These are phyloP conservation scores for Sistotremastrum niveocremeum DNA, from an alignment of 768 basidiomycete genomes.

Conservation along the genomic window DNA sequence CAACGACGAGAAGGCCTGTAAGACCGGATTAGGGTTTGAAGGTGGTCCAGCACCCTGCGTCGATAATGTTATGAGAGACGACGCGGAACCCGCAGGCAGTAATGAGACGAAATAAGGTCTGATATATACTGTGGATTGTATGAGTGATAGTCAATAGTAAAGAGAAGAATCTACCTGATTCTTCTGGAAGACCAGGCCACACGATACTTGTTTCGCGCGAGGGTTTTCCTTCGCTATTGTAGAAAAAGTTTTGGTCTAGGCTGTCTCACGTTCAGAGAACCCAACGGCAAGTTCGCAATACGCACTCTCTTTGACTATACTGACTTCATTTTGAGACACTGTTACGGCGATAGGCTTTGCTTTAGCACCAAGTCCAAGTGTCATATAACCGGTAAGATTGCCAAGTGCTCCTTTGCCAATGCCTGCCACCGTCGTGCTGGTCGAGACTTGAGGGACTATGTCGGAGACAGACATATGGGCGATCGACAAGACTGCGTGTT, in stretches of 20 bases:
- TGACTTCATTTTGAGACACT: conserved; percentile 44
- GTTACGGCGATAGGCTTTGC: conserved; percentile 48
- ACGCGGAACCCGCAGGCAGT: conserved; percentile 54
- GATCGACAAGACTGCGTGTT: conserved; percentile 62
- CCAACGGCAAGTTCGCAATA: conserved; percentile 5
- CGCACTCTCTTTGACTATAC: conserved; percentile 73
- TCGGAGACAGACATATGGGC: conserved; percentile 44
- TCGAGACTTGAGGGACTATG: conserved; percentile 27
- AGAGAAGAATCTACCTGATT: conserved; percentile 36
- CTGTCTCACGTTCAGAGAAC: not conserved
- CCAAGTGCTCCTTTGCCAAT: conserved; percentile 65
- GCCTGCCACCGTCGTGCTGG: conserved; percentile 20
- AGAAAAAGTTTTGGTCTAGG: conserved; percentile 53
- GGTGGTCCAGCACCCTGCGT: conserved; percentile 13
- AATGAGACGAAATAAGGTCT: conserved; percentile 70
- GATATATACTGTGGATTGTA: conserved; percentile 37
- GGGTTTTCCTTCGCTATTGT: conserved; percentile 45
- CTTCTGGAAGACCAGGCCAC: conserved; percentile 77
- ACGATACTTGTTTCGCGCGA: conserved; percentile 38
- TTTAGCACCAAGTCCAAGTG: conserved; percentile 62
- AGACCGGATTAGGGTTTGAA: conserved; percentile 39
- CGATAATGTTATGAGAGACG: conserved; percentile 15
- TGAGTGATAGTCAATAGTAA: conserved; percentile 2
- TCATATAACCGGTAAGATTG: conserved; percentile 77
- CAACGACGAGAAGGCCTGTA: conserved; percentile 62